These are phyloP conservation scores for Xeromyces bisporus DNA, from an alignment of 495 filamentous ascomycete genomes.

Conservation along the genomic window DNA sequence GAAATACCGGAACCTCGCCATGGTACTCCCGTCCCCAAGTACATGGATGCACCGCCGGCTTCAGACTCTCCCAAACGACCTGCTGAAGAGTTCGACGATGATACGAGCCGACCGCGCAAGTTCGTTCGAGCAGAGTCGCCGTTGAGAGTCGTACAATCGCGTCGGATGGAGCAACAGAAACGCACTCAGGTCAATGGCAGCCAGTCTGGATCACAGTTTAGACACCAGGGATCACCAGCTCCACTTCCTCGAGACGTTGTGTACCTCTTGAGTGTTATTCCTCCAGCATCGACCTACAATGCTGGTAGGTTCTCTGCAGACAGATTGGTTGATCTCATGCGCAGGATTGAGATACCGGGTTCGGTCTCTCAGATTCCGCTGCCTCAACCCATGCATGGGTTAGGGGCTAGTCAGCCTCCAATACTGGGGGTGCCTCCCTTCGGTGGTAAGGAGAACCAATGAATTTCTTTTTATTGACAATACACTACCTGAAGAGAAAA, in stretches of 20 bases:
- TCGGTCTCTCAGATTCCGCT: conserved; percentile 31
- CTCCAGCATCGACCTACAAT: conserved; percentile 54
- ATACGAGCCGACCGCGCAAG: conserved; percentile 58
- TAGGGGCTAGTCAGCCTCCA: conserved; percentile 12
- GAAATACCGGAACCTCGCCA: conserved; percentile 27
- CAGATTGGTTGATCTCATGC: conserved; percentile 57
- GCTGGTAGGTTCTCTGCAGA: conserved; percentile 48
- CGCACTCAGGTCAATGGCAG: conserved; percentile 26
- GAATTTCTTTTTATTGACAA: no score
- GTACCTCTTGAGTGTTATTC: conserved; percentile 69
- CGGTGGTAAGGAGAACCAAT: conserved; percentile 25
- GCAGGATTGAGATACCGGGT: conserved; percentile 44
- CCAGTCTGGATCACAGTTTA: conserved; percentile 19
- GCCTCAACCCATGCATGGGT: conserved; percentile 18
- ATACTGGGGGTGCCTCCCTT: conserved; percentile 12
- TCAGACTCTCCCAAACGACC: conserved; percentile 70
- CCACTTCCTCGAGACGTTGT: conserved; percentile 63
- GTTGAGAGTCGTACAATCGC: conserved; percentile 66
- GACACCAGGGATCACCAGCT: conserved; percentile 27
- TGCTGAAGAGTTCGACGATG: conserved; percentile 53
- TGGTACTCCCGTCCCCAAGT: conserved; percentile 36
- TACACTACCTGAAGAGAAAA: no score
- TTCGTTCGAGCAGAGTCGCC: conserved; percentile 68
- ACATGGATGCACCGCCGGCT: conserved; percentile 28
- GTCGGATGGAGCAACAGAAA: conserved; percentile 64